Conservation (phyloP, 176 grass and related monocot genomes). For the Eremochloa ophiuroides region DNA sequence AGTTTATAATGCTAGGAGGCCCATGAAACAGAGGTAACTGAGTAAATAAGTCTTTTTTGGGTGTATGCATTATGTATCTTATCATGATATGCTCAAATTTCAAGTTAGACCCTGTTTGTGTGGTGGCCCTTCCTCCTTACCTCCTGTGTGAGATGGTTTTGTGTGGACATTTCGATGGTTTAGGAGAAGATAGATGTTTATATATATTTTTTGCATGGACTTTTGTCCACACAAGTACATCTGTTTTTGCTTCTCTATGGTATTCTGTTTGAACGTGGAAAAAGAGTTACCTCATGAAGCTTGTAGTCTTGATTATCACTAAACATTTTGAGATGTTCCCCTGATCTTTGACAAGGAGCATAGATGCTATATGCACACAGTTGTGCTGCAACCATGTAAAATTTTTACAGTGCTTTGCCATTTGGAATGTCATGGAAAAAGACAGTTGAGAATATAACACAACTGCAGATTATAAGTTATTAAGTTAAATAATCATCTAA, state of each 20-base stretch:
- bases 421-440: neutral
- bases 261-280: neutral
- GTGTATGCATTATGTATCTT: neutral
- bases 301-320: neutral
- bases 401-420: neutral
- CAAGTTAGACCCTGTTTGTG: neutral
- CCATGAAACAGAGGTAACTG: conserved; percentile 96
- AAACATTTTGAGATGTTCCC: neutral
- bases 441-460: neutral
- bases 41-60: conserved; percentile 12
- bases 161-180: neutral
- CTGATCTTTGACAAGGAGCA: conserved; percentile 6
- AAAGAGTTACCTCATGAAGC: neutral
- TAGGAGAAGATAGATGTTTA: neutral
- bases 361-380: conserved; percentile 5
- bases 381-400: neutral
- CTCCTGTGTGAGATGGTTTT: neutral
- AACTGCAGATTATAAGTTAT: neutral
- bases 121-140: neutral
- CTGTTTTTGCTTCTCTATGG: neutral
- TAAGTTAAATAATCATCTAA: neutral
- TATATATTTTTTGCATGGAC: neutral
- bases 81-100: neutral
- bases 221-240: neutral
- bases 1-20: conserved; percentile 90